Conservation (phyloP, 2,329 filamentous ascomycete genomes). For the Aphanoascus verrucosus region DNA sequence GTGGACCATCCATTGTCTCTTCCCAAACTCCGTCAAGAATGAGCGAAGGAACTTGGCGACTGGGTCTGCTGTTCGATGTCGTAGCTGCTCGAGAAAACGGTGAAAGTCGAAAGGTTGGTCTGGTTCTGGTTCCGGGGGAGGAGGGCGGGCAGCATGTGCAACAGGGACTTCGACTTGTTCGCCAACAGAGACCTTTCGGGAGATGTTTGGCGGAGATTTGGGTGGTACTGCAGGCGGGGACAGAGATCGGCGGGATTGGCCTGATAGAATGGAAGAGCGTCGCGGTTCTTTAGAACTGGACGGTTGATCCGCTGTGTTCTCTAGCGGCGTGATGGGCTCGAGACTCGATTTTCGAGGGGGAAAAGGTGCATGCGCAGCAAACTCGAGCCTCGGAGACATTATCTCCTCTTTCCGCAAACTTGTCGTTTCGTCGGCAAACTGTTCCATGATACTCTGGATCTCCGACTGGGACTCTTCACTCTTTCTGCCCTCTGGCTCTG, state of each 20-base stretch:
- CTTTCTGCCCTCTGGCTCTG: constrained; percentile 51
- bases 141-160: constrained; percentile 41
- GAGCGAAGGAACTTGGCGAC: constrained; percentile 93
- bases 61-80: constrained; percentile 94
- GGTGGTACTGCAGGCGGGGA: constrained; percentile 20
- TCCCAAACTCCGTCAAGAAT: constrained; percentile 87
- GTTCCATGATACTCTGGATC: constrained; percentile 96
- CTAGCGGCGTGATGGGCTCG: constrained; percentile 50
- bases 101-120: constrained; percentile 93
- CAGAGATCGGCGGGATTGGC: constrained; percentile 11
- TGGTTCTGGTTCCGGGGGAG: constrained; percentile 69
- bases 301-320: constrained; percentile 23
- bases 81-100: constrained; percentile 86
- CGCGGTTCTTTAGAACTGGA: constrained; percentile 14
- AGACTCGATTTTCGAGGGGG: constrained; percentile 80
- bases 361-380: constrained; percentile 65
- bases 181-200: constrained; percentile 17
- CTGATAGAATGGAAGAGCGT: constrained; percentile 9
- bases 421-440: constrained; percentile 66
- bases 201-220: constrained; percentile 19
- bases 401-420: constrained; percentile 69
- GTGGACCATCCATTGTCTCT: constrained; percentile 98
- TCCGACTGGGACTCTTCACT: constrained; percentile 64
- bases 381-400: constrained; percentile 79
- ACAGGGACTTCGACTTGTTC: constrained; percentile 28